phyloP scores from a whole-genome alignment of 495 filamentous ascomycete genomes.

The Trichoderma virens region DNA sequence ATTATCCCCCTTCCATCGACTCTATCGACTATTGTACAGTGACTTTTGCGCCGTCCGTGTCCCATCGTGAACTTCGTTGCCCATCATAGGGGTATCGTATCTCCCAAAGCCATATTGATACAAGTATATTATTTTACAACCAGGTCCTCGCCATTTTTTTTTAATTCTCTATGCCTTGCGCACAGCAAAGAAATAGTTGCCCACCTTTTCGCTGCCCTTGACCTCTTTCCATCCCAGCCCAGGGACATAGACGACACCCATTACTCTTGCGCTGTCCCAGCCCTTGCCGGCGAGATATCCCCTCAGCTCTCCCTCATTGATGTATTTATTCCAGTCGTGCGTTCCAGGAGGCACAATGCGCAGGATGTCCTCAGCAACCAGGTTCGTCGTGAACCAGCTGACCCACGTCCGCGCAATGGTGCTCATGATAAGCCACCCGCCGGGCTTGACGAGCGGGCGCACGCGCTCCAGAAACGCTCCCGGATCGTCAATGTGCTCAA shows the following conservation, averaged over 20 bases:
- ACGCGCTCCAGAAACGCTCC: constrained; percentile 60
- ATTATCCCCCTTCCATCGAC: neutral
- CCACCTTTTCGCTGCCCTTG: constrained; percentile 69
- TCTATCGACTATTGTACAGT: neutral
- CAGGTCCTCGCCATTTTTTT: neutral
- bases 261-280: constrained; percentile 43
- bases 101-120: neutral
- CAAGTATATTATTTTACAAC: neutral
- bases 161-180: constrained; percentile 40
- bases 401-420: constrained; percentile 85
- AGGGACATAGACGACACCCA: constrained; percentile 88
- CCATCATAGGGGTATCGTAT: neutral
- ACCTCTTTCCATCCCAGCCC: constrained; percentile 89
- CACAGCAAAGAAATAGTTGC: constrained; percentile 95
- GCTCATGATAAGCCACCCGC: constrained; percentile 84
- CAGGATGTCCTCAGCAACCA: constrained; percentile 84
- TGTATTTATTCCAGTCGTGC: constrained; percentile 93
- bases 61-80: neutral
- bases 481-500: constrained; percentile 80
- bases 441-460: constrained; percentile 69
- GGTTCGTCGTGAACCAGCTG: constrained; percentile 83
- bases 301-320: constrained; percentile 76
- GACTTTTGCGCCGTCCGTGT: neutral
- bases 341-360: constrained; percentile 85
- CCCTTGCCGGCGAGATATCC: constrained; percentile 49